These are phyloP conservation scores for Hypomontagnella submonticulosa DNA, from an alignment of 495 filamentous ascomycete genomes.

Conservation along the genomic window DNA sequence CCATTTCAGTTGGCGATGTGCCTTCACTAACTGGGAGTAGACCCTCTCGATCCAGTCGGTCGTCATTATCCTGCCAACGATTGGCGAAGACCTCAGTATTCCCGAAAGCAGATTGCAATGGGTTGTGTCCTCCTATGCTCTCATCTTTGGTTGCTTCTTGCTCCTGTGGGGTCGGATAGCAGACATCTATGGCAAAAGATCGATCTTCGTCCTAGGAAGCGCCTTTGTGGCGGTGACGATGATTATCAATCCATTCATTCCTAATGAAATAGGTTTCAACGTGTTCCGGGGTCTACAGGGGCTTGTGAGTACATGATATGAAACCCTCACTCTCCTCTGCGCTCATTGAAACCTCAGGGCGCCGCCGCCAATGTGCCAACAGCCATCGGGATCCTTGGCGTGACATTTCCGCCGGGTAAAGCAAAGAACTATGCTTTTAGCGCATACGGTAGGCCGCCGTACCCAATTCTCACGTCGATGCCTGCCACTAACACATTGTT, in stretches of 20 bases:
- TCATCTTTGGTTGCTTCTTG: slow-evolving; percentile 76
- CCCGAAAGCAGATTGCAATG: slow-evolving; percentile 69
- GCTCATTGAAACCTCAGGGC: slow-evolving; percentile 60
- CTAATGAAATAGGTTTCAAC: slow-evolving; percentile 74
- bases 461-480: neutral
- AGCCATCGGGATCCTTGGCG: slow-evolving; percentile 71
- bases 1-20: neutral
- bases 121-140: slow-evolving; percentile 69
- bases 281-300: slow-evolving; percentile 77
- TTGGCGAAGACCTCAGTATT: slow-evolving; percentile 64
- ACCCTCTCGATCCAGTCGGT: slow-evolving; percentile 68
- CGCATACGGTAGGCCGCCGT: slow-evolving; percentile 51
- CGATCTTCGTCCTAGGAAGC: slow-evolving; percentile 73
- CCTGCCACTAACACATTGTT: neutral
- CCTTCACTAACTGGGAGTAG: slow-evolving; percentile 45
- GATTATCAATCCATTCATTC: slow-evolving; percentile 72
- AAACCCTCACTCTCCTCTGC: slow-evolving; percentile 9
- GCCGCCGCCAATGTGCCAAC: slow-evolving; percentile 74
- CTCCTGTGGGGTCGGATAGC: slow-evolving; percentile 78
- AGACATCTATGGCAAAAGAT: slow-evolving; percentile 78
- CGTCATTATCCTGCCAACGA: slow-evolving; percentile 70
- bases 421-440: slow-evolving; percentile 73
- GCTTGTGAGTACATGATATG: slow-evolving; percentile 60
- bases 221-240: slow-evolving; percentile 70
- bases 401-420: slow-evolving; percentile 68